phyloP scores from a whole-genome alignment of 2,329 filamentous ascomycete species.

The Calonectria henricotiae region DNA sequence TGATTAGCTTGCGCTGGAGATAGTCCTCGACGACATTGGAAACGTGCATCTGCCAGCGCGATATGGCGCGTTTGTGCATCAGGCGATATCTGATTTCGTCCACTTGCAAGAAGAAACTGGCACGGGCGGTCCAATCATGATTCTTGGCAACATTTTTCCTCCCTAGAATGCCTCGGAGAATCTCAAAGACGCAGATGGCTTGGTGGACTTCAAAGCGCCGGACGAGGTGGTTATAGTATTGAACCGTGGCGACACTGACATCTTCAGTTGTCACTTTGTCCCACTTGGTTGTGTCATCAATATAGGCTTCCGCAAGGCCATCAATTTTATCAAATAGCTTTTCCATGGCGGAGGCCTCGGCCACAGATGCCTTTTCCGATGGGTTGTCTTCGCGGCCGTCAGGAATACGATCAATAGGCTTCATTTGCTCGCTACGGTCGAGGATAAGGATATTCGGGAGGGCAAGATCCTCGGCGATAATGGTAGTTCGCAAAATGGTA shows the following conservation, averaged over 20 bases:
- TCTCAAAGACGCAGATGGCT: not conserved
- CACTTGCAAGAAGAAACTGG: not conserved
- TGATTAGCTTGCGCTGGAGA: not conserved
- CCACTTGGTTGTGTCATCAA: not conserved
- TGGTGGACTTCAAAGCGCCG: not conserved
- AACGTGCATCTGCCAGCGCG: not conserved
- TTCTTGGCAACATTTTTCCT: not conserved
- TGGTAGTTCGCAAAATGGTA: constrained; percentile 2
- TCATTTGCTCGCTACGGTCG: not conserved
- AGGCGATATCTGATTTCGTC: not conserved
- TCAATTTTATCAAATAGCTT: not conserved
- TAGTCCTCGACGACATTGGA: not conserved
- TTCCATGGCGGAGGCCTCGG: not conserved
- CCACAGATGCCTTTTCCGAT: not conserved
- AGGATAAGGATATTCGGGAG: constrained; percentile 6
- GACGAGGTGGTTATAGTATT: not conserved
- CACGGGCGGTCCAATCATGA: not conserved
- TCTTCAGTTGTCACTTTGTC: not conserved
- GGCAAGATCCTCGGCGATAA: not conserved
- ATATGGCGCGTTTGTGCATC: not conserved
- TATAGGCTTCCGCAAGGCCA: not conserved
- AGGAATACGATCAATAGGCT: not conserved
- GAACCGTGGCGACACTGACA: not conserved
- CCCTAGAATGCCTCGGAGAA: not conserved
- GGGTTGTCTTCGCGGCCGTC: constrained; percentile 34